A percentile compares a stretch with the other conserved stretches of the same genome.
These are phyloP conservation scores for Coniella lustricola DNA, from an alignment of 2,329 filamentous ascomycete genomes.

Conservation along the genomic window DNA sequence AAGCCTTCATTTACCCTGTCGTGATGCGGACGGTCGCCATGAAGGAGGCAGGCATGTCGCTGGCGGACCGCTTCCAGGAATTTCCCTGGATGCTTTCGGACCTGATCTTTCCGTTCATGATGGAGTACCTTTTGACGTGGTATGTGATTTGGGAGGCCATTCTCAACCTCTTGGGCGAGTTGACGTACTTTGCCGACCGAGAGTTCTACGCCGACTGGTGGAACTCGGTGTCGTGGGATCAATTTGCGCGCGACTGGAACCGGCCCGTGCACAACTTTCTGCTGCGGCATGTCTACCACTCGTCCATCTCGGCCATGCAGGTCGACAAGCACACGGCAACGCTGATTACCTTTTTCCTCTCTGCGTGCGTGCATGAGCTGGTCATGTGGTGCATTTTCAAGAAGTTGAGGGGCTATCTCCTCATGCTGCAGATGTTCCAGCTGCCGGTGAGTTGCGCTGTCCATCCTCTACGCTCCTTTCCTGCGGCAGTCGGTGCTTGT, in stretches of 20 bases:
- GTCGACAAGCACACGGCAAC: constrained; percentile 65
- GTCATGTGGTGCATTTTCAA: constrained; percentile 78
- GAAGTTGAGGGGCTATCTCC: constrained; percentile 67
- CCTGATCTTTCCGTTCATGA: constrained; percentile 70
- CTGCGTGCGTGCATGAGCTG: constrained; percentile 65
- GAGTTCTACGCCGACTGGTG: constrained; percentile 64
- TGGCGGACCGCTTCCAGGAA: constrained; percentile 53
- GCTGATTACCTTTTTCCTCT: constrained; percentile 67
- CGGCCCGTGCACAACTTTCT: constrained; percentile 71
- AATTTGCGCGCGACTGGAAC: constrained; percentile 78
- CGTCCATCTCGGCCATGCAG: constrained; percentile 65
- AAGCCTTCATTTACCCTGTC: constrained; percentile 70
- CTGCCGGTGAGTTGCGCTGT: constrained; percentile 44
- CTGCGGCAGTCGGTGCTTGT: neutral
- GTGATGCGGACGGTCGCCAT: constrained; percentile 60
- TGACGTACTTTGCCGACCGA: constrained; percentile 70
- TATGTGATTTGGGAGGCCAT: constrained; percentile 76
- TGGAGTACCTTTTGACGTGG: constrained; percentile 71
- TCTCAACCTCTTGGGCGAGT: constrained; percentile 68
- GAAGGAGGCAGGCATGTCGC: constrained; percentile 58
- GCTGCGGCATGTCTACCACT: constrained; percentile 72
- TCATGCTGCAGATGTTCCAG: constrained; percentile 68
- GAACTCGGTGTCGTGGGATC: constrained; percentile 62
- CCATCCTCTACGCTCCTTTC: neutral
- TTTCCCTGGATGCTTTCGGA: constrained; percentile 73